Percentiles rank a stretch among this genome's conserved stretches.
phyloP scores from a whole-genome alignment of 2,329 filamentous ascomycete genomes.

The Didymosphaeria variabile region DNA sequence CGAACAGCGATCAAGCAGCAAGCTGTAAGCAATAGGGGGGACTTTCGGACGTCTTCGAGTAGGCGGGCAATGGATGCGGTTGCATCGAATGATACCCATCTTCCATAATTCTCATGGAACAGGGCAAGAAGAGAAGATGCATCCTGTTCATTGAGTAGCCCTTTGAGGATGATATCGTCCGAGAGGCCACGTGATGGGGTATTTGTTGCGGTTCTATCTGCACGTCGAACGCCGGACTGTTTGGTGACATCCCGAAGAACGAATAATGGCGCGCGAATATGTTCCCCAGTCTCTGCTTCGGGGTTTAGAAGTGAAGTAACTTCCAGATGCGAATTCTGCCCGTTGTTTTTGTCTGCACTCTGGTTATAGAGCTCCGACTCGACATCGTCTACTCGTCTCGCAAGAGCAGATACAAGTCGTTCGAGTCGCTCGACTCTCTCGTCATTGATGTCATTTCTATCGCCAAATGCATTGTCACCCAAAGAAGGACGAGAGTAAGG shows the following conservation, averaged over 20 bases:
- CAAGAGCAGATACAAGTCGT: slow-evolving; percentile 19
- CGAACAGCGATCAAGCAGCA: slow-evolving; percentile 55
- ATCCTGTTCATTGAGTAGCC: slow-evolving; percentile 31
- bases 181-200: slow-evolving; percentile 19
- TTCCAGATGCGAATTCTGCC: slow-evolving; percentile 1
- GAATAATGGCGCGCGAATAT: slow-evolving; percentile 26
- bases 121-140: slow-evolving; percentile 33
- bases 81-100: slow-evolving; percentile 52
- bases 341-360: not conserved
- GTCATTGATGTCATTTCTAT: slow-evolving; percentile 7
- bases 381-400: slow-evolving; percentile 25
- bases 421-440: slow-evolving; percentile 26
- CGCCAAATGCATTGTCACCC: slow-evolving; percentile 2
- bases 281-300: slow-evolving; percentile 14
- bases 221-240: slow-evolving; percentile 23
- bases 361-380: slow-evolving; percentile 16
- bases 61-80: slow-evolving; percentile 36
- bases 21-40: slow-evolving; percentile 51
- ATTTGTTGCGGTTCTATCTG: slow-evolving; percentile 20
- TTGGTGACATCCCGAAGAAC: slow-evolving; percentile 30
- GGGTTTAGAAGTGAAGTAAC: slow-evolving; percentile 4
- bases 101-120: slow-evolving; percentile 55
- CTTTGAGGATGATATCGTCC: slow-evolving; percentile 37
- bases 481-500: slow-evolving; percentile 1
- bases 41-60: slow-evolving; percentile 46